Conservation (phyloP, 208 protist genomes). For the Lotmaria passim region DNA sequence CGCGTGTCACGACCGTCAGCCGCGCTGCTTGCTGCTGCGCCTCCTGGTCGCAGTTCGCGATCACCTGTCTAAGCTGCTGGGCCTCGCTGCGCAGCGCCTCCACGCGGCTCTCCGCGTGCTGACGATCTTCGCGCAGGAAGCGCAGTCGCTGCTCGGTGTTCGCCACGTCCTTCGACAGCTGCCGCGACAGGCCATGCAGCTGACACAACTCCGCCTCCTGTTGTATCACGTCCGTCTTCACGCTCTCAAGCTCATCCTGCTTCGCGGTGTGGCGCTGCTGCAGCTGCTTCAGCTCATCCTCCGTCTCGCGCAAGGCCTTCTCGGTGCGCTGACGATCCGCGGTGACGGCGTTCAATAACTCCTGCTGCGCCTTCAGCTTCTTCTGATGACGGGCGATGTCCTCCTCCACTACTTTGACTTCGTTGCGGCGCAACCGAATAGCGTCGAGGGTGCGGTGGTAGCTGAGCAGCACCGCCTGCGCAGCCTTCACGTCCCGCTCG, state of each 20-base stretch:
- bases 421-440: constrained; percentile 85
- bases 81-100: constrained; percentile 85
- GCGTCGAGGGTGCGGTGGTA: constrained; percentile 95
- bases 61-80: constrained; percentile 93
- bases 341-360: constrained; percentile 96
- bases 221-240: constrained; percentile 96
- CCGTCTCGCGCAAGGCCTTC: constrained; percentile 96
- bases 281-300: constrained; percentile 95
- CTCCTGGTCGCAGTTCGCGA: constrained; percentile 94
- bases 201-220: constrained; percentile 93
- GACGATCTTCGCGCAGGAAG: constrained; percentile 70
- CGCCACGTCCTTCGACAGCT: constrained; percentile 81
- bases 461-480: constrained; percentile 71
- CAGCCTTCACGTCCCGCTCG: constrained; percentile 76
- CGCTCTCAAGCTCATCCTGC: constrained; percentile 93
- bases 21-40: constrained; percentile 91
- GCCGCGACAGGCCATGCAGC: constrained; percentile 74
- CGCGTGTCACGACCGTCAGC: constrained; percentile 92
- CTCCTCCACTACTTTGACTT: constrained; percentile 90
- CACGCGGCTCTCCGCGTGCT: constrained; percentile 55
- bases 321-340: constrained; percentile 96
- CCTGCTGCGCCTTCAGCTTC: constrained; percentile 97
- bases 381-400: constrained; percentile 87
- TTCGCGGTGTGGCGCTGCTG: constrained; percentile 94
- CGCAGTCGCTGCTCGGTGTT: constrained; percentile 81